Evolutionary conservation across 2,329 filamentous ascomycete species (phyloP), one percentile per base, ranked within the genome.

Genomic region (Ophiostoma ulmi): DNA sequence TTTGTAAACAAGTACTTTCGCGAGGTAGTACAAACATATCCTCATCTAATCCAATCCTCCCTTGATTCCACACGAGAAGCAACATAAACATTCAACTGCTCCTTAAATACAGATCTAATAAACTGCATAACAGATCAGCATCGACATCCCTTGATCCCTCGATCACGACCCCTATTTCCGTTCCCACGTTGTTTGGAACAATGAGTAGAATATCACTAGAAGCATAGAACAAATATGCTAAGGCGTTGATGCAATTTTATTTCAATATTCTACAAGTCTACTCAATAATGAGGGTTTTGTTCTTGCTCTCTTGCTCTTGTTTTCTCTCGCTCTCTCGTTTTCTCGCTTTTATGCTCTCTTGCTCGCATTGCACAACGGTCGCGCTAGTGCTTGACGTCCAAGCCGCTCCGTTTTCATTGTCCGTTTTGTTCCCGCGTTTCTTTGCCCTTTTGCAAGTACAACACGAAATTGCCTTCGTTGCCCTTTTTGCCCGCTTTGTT

Each of bases 181-280:
- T 58, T 58, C 52, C 52, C 52, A 58, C 52, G 52, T 58, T 58
- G 52, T 58, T 58, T 22, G 52, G 52, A 58, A 58, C 52, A 58
- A 58, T 31, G 44, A 48, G 44, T 48, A 58, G n/a, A 58, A 58
- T 26, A 22, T 22, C n/a, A 58, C n/a, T 31, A 31, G n/a, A 26
- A 58, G 44, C 38, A 48, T 48, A 48, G 17, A 48, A 48, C 13
- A 48, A 20, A 48, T 48, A 48, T 2, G n/a, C n/a, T 26, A 58
- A 58, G 52, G 52, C 52, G 44, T 17, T 6, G 52, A 44, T 58
- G 52, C 52, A 58, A 58, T 58, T 26, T 58, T 3, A 48, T 48
- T 26, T 22, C 52, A 58, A 58, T 58, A 58, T 58, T 17, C 3
- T 41, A 11, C 48, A 1, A 55, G 14, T 55, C 48, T 1, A 20